Conservation (phyloP, 2,329 filamentous ascomycete species). For the Claviceps pusilla region DNA sequence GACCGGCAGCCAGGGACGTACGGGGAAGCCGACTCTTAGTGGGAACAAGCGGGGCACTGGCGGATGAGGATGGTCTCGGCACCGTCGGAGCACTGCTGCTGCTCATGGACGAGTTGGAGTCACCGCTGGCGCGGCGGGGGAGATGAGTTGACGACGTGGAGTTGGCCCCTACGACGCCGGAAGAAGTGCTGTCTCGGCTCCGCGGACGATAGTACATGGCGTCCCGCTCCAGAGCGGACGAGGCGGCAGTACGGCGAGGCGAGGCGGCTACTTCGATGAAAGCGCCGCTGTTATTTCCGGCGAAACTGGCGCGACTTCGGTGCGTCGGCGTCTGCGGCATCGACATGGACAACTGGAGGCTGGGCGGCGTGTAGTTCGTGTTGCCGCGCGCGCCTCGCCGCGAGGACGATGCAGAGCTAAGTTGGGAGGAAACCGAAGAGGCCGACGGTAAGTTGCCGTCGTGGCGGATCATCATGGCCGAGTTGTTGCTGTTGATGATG, state of each 20-base stretch:
- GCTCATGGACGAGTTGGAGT: conserved; percentile 16
- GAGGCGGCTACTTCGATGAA: conserved; percentile 40
- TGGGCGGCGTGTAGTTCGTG: conserved; percentile 39
- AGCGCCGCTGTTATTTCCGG: conserved; percentile 14
- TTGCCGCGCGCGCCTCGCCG: conserved; percentile 31
- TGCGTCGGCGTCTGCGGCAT: conserved; percentile 39
- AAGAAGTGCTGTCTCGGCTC: no score
- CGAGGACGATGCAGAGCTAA: conserved; percentile 18
- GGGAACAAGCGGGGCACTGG: not conserved
- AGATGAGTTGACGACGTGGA: conserved; percentile 24
- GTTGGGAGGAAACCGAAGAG: conserved; percentile 10
- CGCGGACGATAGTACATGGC: no score
- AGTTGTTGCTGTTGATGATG: conserved; percentile 23
- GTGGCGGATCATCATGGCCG: conserved; percentile 16
- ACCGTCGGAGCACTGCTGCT: conserved; percentile 6
- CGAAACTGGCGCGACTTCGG: conserved; percentile 21
- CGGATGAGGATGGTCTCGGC: not conserved
- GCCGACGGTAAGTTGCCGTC: conserved; percentile 16
- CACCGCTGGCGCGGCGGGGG: conserved; percentile 29
- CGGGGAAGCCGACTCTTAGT: conserved; percentile 26
- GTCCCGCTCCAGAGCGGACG: no score
- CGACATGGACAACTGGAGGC: conserved; percentile 32
- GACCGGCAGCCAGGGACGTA: conserved; percentile 20
- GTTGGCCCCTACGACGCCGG: not conserved
- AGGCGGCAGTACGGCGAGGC: conserved; percentile 20